Percentiles rank a stretch among this genome's conserved stretches.
phyloP scores from a whole-genome alignment of 768 basidiomycete species.

The Amanita rubescens region DNA sequence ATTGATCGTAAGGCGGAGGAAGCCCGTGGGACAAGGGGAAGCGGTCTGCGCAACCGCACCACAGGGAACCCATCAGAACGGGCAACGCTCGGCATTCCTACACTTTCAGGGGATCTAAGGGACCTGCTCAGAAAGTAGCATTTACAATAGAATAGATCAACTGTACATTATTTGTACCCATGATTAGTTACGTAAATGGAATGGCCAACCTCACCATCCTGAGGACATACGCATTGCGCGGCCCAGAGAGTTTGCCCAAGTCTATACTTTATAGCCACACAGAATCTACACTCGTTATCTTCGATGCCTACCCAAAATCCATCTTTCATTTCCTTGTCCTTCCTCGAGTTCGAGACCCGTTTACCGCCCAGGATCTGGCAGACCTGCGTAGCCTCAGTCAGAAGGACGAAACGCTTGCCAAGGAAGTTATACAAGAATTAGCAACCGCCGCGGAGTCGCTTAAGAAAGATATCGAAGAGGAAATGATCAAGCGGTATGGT shows the following conservation, averaged over 20 bases:
- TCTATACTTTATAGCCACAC: slow-evolving; percentile 55
- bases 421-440: slow-evolving; percentile 44
- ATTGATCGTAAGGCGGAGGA: slow-evolving; percentile 77
- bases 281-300: slow-evolving; percentile 52
- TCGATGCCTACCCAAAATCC: slow-evolving; percentile 75
- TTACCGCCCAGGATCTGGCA: slow-evolving; percentile 31
- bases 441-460: slow-evolving; percentile 48
- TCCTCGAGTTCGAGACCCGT: slow-evolving; percentile 41
- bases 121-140: slow-evolving; percentile 40
- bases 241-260: slow-evolving; percentile 46
- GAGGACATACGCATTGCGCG: slow-evolving; percentile 50
- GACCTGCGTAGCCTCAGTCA: slow-evolving; percentile 51
- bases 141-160: too few species aligned
- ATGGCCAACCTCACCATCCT: slow-evolving; percentile 50
- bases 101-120: slow-evolving; percentile 53
- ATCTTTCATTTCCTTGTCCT: slow-evolving; percentile 85
- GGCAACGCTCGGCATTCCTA: not conserved
- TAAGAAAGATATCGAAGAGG: slow-evolving; percentile 59
- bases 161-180: too few species aligned
- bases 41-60: slow-evolving; percentile 18
- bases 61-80: not conserved
- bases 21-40: slow-evolving; percentile 33
- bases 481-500: slow-evolving; percentile 71
- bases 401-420: slow-evolving; percentile 46
- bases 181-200: not conserved